Conservation (phyloP, 2,329 filamentous ascomycete species). For the Aspergillus fijiensis region DNA sequence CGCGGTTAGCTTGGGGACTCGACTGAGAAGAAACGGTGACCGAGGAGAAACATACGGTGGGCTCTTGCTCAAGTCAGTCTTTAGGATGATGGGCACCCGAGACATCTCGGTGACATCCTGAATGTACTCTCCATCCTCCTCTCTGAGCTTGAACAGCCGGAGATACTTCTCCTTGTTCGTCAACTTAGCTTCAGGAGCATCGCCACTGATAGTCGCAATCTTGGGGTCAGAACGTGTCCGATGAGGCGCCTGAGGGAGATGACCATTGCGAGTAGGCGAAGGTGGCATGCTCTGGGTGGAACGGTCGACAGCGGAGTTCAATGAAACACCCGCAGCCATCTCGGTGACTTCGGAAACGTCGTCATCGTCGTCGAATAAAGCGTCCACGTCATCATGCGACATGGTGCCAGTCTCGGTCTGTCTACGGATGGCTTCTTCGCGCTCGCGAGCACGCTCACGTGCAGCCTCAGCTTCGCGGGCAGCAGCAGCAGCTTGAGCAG, state of each 20-base stretch:
- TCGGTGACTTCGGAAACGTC: constrained; percentile 87
- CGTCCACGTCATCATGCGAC: constrained; percentile 87
- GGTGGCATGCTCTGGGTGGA: constrained; percentile 94
- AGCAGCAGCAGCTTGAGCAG: constrained; percentile 72
- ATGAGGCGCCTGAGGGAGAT: constrained; percentile 68
- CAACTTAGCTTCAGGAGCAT: constrained; percentile 75
- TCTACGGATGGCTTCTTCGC: constrained; percentile 86
- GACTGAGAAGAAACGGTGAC: background rate
- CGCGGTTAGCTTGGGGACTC: constrained; percentile 22
- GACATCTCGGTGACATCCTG: constrained; percentile 99
- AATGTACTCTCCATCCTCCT: constrained; percentile 93
- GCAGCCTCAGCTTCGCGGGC: constrained; percentile 79
- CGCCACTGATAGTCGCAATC: constrained; percentile 65
- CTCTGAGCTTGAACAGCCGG: constrained; percentile 81
- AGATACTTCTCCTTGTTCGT: constrained; percentile 96
- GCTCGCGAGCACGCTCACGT: constrained; percentile 77
- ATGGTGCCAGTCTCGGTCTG: constrained; percentile 94
- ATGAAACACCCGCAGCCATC: constrained; percentile 84
- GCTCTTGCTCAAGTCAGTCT: constrained; percentile 97
- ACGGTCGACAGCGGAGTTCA: constrained; percentile 69
- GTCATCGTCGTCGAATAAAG: constrained; percentile 92
- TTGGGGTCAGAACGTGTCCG: constrained; percentile 94
- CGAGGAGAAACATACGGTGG: constrained; percentile 76
- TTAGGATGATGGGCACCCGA: constrained; percentile 92
- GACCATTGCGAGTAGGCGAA: constrained; percentile 76